Percentiles rank a stretch among this genome's conserved stretches.
These are phyloP conservation scores for Tetracladium marchalianum DNA, from an alignment of 495 filamentous ascomycete genomes.

Conservation along the genomic window DNA sequence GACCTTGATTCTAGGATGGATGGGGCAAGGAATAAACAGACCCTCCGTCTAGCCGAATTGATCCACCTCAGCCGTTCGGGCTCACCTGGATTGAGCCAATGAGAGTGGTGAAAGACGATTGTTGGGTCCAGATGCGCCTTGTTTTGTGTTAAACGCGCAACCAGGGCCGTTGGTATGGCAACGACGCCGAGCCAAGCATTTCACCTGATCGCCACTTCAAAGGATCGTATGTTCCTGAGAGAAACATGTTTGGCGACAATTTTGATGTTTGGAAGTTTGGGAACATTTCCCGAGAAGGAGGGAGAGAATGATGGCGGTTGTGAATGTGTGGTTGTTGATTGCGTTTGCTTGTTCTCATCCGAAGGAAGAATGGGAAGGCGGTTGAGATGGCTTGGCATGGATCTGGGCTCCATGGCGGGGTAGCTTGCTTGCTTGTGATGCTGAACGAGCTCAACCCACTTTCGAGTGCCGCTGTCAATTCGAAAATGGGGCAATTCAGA, in stretches of 20 bases:
- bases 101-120: background rate
- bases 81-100: background rate
- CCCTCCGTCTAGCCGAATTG: background rate
- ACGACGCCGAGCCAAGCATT: background rate
- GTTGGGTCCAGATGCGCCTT: background rate
- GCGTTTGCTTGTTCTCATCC: too few species aligned
- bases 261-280: background rate
- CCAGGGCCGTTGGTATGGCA: background rate
- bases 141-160: background rate
- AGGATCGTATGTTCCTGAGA: background rate
- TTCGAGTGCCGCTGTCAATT: too few species aligned
- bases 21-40: conserved; percentile 2
- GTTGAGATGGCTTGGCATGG: too few species aligned
- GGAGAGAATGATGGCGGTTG: too few species aligned
- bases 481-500: too few species aligned
- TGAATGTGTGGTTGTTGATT: too few species aligned
- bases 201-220: background rate
- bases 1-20: conserved; percentile 1
- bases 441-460: too few species aligned
- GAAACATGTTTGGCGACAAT: background rate
- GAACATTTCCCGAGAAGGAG: too few species aligned
- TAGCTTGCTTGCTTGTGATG: too few species aligned
- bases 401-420: too few species aligned
- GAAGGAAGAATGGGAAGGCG: too few species aligned
- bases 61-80: background rate